Evolutionary conservation across 1,139 yeast genomes (phyloP), one percentile per base, ranked within the genome.

Genomic region (Yamadazyma membranifaciens): DNA sequence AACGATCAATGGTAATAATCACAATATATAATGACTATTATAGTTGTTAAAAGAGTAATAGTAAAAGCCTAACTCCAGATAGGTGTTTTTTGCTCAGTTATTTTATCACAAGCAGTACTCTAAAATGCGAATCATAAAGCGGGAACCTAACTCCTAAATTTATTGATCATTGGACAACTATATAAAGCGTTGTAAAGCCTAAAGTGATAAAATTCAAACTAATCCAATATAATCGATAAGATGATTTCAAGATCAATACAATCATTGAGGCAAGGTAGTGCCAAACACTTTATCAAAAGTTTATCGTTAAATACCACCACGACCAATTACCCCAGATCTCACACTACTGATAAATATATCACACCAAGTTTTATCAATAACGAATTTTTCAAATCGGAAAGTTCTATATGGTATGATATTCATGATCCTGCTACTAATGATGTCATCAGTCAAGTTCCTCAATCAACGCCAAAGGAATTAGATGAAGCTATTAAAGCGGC

Each of bases 361-460:
- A 81, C 87, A 14, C 81, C 81, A 40, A 65, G 71, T 42, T 84
- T 80, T 56, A 59, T 78, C 51, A 71, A 83, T 59, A 83, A 83
- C 59, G 56, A 81, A 63, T 69, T 78, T 44, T 65, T 80, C 50
- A 73, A 79, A 51, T 78, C 85, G 27, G 72, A 68, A 34, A 65
- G 87, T 12, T 52, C 60, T 15, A 72, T 74, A 50, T 84, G 89
- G 89, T 80, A 74, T 56, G 89, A 83, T 45, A 73, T 85, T 43
- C 83, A 75, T 56, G 92, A 84, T 58, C 92, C 92, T 11, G 87
- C 92, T 40, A 84, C 92, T 43, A 80, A 83, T 60, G 58, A 69
- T 47, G 77, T 83, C 35, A 81, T 85, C 33, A 73, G 85, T 37
- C 70, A 73, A 50, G 92, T 84, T 12, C 92, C 92, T 13, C 91